Evolutionary conservation across 176 grass and related monocot species (phyloP), one percentile per base, ranked within the genome.

Genomic region (Olyra latifolia): DNA sequence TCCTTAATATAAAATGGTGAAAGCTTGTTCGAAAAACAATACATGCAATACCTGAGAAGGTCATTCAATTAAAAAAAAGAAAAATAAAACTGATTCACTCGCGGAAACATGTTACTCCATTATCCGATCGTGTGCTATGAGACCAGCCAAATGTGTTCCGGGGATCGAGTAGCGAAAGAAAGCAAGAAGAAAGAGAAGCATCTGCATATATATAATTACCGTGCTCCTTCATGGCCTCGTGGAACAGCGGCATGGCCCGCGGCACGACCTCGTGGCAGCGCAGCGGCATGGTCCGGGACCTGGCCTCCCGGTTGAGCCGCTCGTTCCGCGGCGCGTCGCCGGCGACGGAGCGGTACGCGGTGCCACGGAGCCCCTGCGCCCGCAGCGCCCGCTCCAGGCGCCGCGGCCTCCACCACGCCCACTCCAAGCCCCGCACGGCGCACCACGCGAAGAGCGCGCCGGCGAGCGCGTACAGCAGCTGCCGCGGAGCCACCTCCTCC

Each of bases 351-450:
- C 73, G 78, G 61, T 92, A 95, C 69, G 65, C 16, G n/a, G 72
- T 95, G 75, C 93, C 93, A 2, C 76, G 40, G 52, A 95, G 70
- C 0, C 93, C 93, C 79, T 92, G 93, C 62, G 90, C 16, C 43
- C 90, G 63, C 6, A 95, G 87, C 72, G 23, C 80, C 22, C 74
- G 49, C 0, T 57, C 82, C 11, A 88, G 84, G 7, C 89, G 84
- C 38, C 69, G 82, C 41, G 93, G 93, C 55, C 49, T 79, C 77
- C 87, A 85, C 93, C 89, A 95, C 4, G 76, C 85, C 89, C 84
- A 92, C 66, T 90, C 82, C 64, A 95, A 5, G 29, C 12, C 54
- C 80, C 72, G 74, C 7, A 81, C 66, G 9, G 54, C 82, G 80
- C 78, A 87, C 91, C 85, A 93, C 15, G 80, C 72, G 3, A 83